Evolutionary conservation across 2,329 filamentous ascomycete species (phyloP).

Genomic region (Penicillium sp.): DNA sequence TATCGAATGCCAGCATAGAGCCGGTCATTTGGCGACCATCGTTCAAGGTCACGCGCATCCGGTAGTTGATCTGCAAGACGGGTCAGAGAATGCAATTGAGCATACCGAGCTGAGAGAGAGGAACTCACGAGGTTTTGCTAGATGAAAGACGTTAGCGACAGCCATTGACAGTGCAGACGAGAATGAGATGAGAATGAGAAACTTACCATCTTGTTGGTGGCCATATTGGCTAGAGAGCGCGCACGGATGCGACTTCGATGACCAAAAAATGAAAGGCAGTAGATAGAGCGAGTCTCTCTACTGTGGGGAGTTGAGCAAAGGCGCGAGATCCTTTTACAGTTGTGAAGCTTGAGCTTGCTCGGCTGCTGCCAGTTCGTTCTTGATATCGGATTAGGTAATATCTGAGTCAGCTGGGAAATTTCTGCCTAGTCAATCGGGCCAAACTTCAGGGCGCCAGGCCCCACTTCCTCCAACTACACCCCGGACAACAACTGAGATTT

Average conservation of each 20-base stretch:
- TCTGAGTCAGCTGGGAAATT: neutral
- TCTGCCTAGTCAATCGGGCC: neutral
- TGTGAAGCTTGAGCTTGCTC: conserved; percentile 22
- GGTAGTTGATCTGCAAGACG: conserved; percentile 84
- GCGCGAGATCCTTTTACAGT: conserved; percentile 17
- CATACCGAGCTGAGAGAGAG: neutral
- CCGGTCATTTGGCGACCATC: conserved; percentile 96
- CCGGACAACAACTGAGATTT: no score
- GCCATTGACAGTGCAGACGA: conserved; percentile 40
- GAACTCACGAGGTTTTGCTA: conserved; percentile 66
- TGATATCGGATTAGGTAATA: conserved; percentile 8
- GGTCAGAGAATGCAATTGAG: conserved; percentile 48
- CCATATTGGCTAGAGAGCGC: conserved; percentile 50
- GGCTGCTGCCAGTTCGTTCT: conserved; percentile 7
- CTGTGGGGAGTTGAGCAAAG: conserved; percentile 15
- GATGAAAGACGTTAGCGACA: conserved; percentile 49
- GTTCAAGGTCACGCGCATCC: conserved; percentile 94
- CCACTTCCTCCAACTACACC: no score
- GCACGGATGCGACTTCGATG: conserved; percentile 49
- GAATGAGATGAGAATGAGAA: conserved; percentile 12
- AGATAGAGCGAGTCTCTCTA: conserved; percentile 27
- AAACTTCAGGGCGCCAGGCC: no score
- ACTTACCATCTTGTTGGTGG: conserved; percentile 95
- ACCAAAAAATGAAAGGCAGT: conserved; percentile 30
- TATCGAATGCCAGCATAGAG: conserved; percentile 98